Evolutionary conservation across 495 filamentous ascomycete species (phyloP), one percentile per base, ranked within the genome.

Genomic region (Choiromyces venosus): DNA sequence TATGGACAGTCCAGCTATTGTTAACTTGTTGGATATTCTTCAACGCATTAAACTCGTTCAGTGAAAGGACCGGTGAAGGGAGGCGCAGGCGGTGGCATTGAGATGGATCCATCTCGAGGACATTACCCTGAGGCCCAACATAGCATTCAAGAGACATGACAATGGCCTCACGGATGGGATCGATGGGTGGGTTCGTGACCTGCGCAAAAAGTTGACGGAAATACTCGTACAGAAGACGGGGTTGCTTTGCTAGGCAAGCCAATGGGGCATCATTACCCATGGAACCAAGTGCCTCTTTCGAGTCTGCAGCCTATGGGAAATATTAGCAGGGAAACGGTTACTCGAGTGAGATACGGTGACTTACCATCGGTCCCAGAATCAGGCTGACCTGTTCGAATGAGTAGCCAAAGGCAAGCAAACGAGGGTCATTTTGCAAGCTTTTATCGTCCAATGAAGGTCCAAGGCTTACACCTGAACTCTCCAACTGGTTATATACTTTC

Each of bases 61-160:
- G 89, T 46, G 92, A 94, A 65, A 99, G 86, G 75, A 99, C 91
- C 38, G 95, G 95, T 67, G 95, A 97, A 14, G 93, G 92, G 10
- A 99, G 85, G 18, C 94, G 88, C 52, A 99, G 83, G 67, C 95
- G 88, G 74, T 89, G 90, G 84, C 95, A 98, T 81, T 99, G 95
- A 16, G 89, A 89, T 52, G 92, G 82, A 75, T 96, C 91, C 91
- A 99, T 97, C 83, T 97, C 94, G 42, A 99, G 88, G 64, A 99
- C 85, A 82, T 99, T 99, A 65, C 95, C 95, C 84, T 99, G 95
- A 35, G 96, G 95, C 44, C 95, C 95, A 78, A 99, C 91, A 81
- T 98, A 99, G 80, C 96, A 96, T 78, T 97, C 96, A 42, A 98
- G 84, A 66, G 96, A 98, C 95, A 99, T 99, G 82, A 99, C 95